Evolutionary conservation across 352 stramenopile genomes (phyloP).

Genomic region (Plasmopara halstedii): DNA sequence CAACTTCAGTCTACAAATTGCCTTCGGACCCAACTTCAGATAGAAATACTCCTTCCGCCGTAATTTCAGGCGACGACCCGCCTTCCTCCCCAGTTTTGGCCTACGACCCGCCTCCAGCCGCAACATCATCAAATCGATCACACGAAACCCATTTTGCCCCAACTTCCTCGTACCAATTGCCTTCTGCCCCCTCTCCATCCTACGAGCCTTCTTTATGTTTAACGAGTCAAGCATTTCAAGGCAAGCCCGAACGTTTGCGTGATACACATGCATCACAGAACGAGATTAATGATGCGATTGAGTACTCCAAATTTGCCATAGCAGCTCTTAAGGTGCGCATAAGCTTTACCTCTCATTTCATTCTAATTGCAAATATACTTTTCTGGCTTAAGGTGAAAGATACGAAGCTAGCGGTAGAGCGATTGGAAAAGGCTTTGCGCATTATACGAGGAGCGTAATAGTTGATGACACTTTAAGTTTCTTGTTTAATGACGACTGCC

Average conservation of each 20-base stretch:
- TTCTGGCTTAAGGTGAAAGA: constrained; percentile 55
- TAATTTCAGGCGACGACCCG: background rate
- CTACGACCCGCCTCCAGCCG: constrained; percentile 4
- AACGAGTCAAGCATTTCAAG: constrained; percentile 12
- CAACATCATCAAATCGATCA: constrained; percentile 4
- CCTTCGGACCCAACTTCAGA: too few relatives aligned
- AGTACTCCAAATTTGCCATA: constrained; percentile 76
- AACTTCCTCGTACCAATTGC: constrained; percentile 13
- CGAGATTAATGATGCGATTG: constrained; percentile 77
- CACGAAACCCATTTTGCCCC: constrained; percentile 3
- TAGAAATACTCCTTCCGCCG: too few relatives aligned
- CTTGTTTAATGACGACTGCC: constrained; percentile 7
- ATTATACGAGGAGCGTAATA: constrained; percentile 45
- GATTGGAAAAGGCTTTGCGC: constrained; percentile 66
- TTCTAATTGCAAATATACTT: background rate
- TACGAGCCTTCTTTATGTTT: constrained; percentile 11
- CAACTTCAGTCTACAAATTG: background rate
- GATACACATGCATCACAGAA: constrained; percentile 45
- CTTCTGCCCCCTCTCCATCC: constrained; percentile 3
- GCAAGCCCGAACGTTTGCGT: constrained; percentile 18
- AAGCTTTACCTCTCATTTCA: background rate
- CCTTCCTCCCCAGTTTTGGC: background rate
- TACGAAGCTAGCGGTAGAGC: constrained; percentile 66
- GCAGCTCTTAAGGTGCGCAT: constrained; percentile 63
- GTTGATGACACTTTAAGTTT: background rate